A percentile compares a stretch with the other conserved stretches of the same genome.
Evolutionary conservation across 1,284 basidiomycete genomes (phyloP).

Genomic region (Ustilago cynodontis): DNA sequence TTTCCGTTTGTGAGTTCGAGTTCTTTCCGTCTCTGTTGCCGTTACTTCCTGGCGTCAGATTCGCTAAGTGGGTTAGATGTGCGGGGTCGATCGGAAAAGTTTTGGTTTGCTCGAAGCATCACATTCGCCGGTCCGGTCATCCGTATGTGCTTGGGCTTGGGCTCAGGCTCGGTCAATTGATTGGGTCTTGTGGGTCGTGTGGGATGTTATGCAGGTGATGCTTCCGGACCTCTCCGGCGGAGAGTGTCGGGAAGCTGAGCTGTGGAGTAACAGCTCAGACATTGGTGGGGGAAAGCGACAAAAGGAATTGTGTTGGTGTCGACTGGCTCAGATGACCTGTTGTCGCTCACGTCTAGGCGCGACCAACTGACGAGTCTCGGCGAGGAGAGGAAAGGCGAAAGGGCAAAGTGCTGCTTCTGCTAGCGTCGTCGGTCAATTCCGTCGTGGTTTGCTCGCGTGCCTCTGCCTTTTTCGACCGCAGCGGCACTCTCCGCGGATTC

Average conservation of each 20-base stretch:
- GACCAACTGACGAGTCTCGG: too few relatives aligned
- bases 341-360: too few relatives aligned
- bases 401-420: too few relatives aligned
- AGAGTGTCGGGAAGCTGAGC: slow-evolving; percentile 7
- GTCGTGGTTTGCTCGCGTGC: background rate
- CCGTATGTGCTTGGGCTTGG: background rate
- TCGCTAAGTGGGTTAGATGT: background rate
- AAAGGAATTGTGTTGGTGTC: too few relatives aligned
- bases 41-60: background rate
- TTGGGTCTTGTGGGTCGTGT: slow-evolving; percentile 3
- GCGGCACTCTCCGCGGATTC: background rate
- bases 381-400: background rate
- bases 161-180: slow-evolving; percentile 8
- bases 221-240: slow-evolving; percentile 33
- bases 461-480: background rate
- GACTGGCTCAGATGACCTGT: too few relatives aligned
- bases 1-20: background rate
- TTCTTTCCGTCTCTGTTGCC: background rate
- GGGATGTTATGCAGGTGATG: background rate
- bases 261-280: slow-evolving; percentile 14
- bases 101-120: too few relatives aligned
- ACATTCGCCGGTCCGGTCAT: background rate
- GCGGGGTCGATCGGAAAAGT: too few relatives aligned
- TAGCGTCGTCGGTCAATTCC: background rate
- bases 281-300: slow-evolving; percentile 10